Evolutionary conservation across 768 basidiomycete species (phyloP), one percentile per base, ranked within the genome.

Genomic region (Macrolepiota dolichaula): DNA sequence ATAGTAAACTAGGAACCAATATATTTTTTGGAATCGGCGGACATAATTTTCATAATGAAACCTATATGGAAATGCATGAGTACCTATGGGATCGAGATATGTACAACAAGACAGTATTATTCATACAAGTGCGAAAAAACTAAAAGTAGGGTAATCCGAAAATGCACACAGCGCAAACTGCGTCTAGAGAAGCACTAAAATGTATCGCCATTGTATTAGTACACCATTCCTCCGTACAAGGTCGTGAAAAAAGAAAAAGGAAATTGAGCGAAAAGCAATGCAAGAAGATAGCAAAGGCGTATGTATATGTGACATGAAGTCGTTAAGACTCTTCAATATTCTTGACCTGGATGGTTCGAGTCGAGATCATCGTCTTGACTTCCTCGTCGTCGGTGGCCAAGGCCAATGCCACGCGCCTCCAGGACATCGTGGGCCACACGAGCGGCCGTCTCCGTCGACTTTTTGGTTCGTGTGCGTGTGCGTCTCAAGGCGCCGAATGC

Each of bases 401-500:
- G 35, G n/a, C 79, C 80, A 47, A 92, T 86, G 38, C 92, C 92
- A 69, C 90, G 81, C 55, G 91, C 85, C 73, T 91, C 88, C 51
- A 93, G 77, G n/a, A 90, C 88, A 72, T 92, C 88, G 74, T 90
- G 81, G 3, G 91, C 90, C 63, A 89, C 87, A 63, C 85, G 88
- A 35, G 88, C 85, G 40, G 85, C 79, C 22, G 76, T 86, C 64
- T 91, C 91, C 46, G 88, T 82, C 38, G 85, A 76, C 72, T 84
- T 87, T 78, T 89, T 93, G 54, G 84, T 81, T 63, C 88, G 82
- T 46, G 87, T 80, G 61, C 92, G 85, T 57, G 91, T 89, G 72
- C 92, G 81, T 55, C 92, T 87, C 64, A 92, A 77, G 19, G 90
- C 90, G 35, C 92, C 92, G 70, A 94, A 94, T 40, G 92, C 88